These are phyloP conservation scores for Atalantia buxifolia DNA, from an alignment of 345 rosid species.

Conservation along the genomic window DNA sequence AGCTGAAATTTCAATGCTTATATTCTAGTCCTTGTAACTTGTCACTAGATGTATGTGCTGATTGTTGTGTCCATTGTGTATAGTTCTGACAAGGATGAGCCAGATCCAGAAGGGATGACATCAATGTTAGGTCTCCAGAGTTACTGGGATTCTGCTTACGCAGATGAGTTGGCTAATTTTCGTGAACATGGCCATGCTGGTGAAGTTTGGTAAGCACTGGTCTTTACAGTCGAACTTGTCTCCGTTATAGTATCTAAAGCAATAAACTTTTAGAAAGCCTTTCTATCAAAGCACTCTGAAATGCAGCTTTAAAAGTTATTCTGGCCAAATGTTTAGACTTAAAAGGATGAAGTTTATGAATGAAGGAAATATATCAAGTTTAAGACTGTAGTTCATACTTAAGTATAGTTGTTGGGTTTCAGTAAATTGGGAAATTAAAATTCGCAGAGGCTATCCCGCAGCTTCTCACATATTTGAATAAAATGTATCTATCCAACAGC, in stretches of 20 bases:
- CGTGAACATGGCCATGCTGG: slow-evolving; percentile 91
- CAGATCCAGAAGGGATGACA: slow-evolving; percentile 70
- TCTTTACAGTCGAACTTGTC: neutral
- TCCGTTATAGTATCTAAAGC: neutral
- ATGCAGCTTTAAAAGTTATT: neutral
- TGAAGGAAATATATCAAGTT: slow-evolving; percentile 1
- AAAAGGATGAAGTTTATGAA: neutral
- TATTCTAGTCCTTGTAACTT: neutral
- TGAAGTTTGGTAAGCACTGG: slow-evolving; percentile 73
- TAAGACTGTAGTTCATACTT: neutral
- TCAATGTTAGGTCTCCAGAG: slow-evolving; percentile 93
- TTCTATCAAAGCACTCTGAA: neutral
- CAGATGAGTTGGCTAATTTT: slow-evolving; percentile 82
- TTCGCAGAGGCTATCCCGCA: neutral
- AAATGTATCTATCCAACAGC: neutral
- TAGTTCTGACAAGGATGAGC: slow-evolving; percentile 93
- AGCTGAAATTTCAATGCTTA: neutral
- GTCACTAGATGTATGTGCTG: neutral
- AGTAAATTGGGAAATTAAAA: neutral
- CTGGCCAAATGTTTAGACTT: neutral
- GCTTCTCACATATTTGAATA: neutral
- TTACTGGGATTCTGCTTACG: slow-evolving; percentile 94
- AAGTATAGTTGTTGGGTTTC: neutral
- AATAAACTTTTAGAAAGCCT: neutral
- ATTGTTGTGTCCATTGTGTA: neutral